Evolutionary conservation across 345 rosid genomes (phyloP), one percentile per base, ranked within the genome.

Genomic region (Gossypium rotundifolium): DNA sequence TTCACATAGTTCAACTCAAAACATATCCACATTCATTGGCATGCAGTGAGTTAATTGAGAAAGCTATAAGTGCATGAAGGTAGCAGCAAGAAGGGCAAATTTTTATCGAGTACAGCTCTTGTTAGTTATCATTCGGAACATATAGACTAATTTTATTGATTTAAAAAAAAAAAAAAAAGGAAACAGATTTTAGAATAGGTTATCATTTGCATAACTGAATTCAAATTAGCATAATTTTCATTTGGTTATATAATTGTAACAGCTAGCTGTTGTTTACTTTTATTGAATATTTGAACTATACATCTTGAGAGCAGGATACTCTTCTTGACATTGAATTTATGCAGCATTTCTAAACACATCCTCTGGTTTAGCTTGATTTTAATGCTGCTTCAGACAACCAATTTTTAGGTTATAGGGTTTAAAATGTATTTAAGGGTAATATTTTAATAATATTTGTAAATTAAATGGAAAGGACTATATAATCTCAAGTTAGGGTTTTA

Each of bases 171-270:
- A 61, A 25, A n/a, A 17, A 14, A 54, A 2, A 8, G 42, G 13
- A 18, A 51, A 80, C 45, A 53, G 14, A 55, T 22, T 42, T 73
- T 54, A 55, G 59, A 76, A 66, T 75, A 74, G 78, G 58, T 40
- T 22, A 12, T 65, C 23, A 33, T 78, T 16, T 59, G 70, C 72
- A 53, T 63, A 44, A 51, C 71, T 53, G 70, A 62, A 55, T 65
- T 75, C 55, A 79, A 73, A 53, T 45, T 75, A 76, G 65, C 68
- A 46, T 54, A 8, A 59, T 74, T 78, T 64, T 61, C 79, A 67
- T 61, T 66, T 82, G 64, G 16, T 51, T 71, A 68, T 81, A 67
- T 74, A 70, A 58, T 69, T 85, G 82, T 79, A 79, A 77, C 70
- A 48, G 54, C 9, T 72, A 62, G 48, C 65, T 54, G 71, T 64